Percentiles rank a stretch among this genome's conserved stretches.
These are phyloP conservation scores for Harrya chromipes DNA, from an alignment of 768 basidiomycete species.

Conservation along the genomic window DNA sequence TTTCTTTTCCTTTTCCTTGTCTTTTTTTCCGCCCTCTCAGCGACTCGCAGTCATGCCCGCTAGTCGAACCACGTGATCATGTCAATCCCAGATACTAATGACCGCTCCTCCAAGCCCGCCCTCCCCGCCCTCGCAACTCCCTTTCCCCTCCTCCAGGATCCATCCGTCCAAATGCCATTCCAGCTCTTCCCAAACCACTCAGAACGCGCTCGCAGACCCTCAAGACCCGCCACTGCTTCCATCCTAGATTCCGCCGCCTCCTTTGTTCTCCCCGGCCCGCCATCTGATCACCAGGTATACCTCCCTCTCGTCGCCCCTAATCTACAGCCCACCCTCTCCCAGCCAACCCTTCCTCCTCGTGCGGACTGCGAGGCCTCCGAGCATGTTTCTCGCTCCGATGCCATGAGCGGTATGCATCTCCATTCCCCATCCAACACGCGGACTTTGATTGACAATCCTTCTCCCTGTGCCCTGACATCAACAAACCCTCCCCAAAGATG, in stretches of 20 bases:
- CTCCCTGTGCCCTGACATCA: slow-evolving; percentile 19
- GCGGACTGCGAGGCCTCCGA: slow-evolving; percentile 13
- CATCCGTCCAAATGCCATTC: slow-evolving; percentile 31
- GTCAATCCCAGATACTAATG: slow-evolving; percentile 26
- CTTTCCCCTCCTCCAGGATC: slow-evolving; percentile 24
- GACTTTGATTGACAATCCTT: slow-evolving; percentile 1
- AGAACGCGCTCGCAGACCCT: slow-evolving; percentile 28
- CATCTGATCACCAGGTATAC: slow-evolving; percentile 15
- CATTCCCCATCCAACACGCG: background rate
- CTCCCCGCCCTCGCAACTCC: slow-evolving; percentile 19
- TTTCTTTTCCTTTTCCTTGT: background rate
- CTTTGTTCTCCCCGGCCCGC: slow-evolving; percentile 41
- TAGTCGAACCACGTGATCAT: slow-evolving; percentile 25
- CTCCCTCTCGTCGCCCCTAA: background rate
- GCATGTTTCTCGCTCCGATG: slow-evolving; percentile 5
- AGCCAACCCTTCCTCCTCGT: slow-evolving; percentile 7
- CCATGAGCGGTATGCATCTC: slow-evolving; percentile 23
- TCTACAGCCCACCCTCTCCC: background rate
- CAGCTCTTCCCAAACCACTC: slow-evolving; percentile 29
- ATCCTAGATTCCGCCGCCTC: slow-evolving; percentile 38
- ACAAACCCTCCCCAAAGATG: slow-evolving; percentile 11
- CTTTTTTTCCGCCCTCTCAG: no score
- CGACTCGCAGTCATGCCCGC: background rate
- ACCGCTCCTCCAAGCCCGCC: slow-evolving; percentile 8
- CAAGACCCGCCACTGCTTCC: slow-evolving; percentile 44